Evolutionary conservation across 768 basidiomycete genomes (phyloP).

Genomic region (Dictyophora rubrovolvata): DNA sequence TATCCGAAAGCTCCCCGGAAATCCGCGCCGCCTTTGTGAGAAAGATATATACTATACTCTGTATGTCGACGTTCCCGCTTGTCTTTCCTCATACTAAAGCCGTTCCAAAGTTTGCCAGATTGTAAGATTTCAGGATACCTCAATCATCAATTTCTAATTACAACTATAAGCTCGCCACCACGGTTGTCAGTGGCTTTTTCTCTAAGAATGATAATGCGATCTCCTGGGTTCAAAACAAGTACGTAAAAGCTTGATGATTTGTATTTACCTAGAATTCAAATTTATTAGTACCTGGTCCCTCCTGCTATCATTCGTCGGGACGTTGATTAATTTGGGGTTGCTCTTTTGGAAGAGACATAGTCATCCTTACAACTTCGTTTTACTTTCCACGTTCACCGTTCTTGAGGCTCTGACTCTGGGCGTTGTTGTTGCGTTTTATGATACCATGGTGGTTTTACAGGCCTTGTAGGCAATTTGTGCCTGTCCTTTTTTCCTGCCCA

Average conservation of each 20-base stretch:
- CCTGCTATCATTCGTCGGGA: constrained; percentile 69
- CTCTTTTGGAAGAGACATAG: constrained; percentile 91
- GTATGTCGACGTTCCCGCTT: constrained; percentile 35
- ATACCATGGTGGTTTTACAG: constrained; percentile 68
- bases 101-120: constrained; percentile 55
- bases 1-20: constrained; percentile 65
- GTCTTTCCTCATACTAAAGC: not conserved
- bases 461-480: constrained; percentile 50
- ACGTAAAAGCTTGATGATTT: not conserved
- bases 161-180: constrained; percentile 50
- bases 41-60: constrained; percentile 85
- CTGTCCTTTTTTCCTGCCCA: not conserved
- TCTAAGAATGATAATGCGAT: constrained; percentile 52
- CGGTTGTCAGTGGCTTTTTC: constrained; percentile 63
- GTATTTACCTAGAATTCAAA: not conserved
- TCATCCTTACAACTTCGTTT: constrained; percentile 77
- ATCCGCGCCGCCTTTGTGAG: constrained; percentile 81
- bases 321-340: constrained; percentile 66
- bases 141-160: not conserved
- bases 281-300: constrained; percentile 60
- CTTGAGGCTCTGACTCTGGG: constrained; percentile 90
- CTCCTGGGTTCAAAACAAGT: constrained; percentile 43
- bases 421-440: constrained; percentile 67
- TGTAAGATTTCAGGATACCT: constrained; percentile 28
- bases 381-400: constrained; percentile 80